These are phyloP conservation scores for Pseudocercospora cruenta DNA, from an alignment of 2,329 filamentous ascomycete genomes.

Conservation along the genomic window DNA sequence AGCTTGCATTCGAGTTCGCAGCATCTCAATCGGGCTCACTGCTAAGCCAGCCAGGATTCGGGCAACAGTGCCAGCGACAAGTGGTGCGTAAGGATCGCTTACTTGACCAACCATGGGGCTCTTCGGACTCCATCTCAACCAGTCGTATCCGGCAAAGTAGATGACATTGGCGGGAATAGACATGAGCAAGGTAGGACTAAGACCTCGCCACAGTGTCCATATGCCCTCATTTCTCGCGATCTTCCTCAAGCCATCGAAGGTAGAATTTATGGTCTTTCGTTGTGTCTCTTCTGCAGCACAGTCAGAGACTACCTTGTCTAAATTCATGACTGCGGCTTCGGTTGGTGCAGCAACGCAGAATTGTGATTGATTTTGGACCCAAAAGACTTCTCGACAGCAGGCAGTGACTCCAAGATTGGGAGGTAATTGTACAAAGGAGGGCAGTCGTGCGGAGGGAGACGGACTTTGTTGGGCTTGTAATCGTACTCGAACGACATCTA, in stretches of 20 bases:
- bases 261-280: constrained; percentile 82
- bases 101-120: constrained; percentile 69
- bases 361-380: constrained; percentile 82
- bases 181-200: constrained; percentile 95
- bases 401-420: constrained; percentile 88
- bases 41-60: constrained; percentile 78
- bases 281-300: constrained; percentile 90
- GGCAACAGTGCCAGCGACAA: constrained; percentile 78
- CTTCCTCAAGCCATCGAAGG: constrained; percentile 87
- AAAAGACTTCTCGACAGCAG: constrained; percentile 97
- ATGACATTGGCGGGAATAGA: constrained; percentile 94
- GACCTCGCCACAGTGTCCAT: constrained; percentile 83
- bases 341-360: constrained; percentile 69
- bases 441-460: constrained; percentile 56
- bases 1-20: constrained; percentile 84
- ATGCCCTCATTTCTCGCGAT: constrained; percentile 92
- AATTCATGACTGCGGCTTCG: constrained; percentile 46
- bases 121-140: constrained; percentile 72
- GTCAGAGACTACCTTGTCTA: constrained; percentile 54
- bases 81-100: constrained; percentile 73
- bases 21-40: constrained; percentile 91
- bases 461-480: constrained; percentile 78
- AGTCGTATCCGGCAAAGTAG: constrained; percentile 98
- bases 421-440: constrained; percentile 69
- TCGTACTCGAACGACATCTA: constrained; percentile 94